Conservation (phyloP, 495 filamentous ascomycete species). For the Cercophora sp. region DNA sequence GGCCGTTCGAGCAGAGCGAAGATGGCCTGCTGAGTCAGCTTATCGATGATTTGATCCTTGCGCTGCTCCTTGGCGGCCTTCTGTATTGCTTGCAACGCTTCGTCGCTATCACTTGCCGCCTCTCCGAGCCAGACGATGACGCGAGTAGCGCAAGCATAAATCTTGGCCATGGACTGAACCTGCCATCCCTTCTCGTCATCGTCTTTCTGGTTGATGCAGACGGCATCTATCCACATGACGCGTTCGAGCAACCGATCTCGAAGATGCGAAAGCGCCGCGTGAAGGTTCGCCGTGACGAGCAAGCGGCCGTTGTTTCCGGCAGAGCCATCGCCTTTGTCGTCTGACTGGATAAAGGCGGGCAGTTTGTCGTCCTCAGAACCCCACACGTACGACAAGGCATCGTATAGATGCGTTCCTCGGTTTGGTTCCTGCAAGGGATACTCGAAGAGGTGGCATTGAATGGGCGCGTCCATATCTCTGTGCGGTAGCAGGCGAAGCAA, state of each 20-base stretch:
- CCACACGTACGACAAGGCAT: constrained; percentile 9
- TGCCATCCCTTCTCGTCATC: constrained; percentile 13
- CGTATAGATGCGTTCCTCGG: background rate
- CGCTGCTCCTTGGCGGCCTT: background rate
- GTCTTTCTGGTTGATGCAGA: constrained; percentile 19
- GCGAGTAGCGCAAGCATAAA: constrained; percentile 30
- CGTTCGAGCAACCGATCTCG: background rate
- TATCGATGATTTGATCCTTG: too few relatives aligned
- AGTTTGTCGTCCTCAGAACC: background rate
- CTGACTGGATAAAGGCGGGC: background rate
- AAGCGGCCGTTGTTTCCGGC: background rate
- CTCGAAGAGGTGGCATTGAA: background rate
- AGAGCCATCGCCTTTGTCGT: too few relatives aligned
- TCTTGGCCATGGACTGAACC: constrained; percentile 27
- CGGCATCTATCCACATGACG: constrained; percentile 1
- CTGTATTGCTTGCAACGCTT: constrained; percentile 17
- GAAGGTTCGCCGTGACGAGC: background rate
- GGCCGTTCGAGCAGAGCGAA: background rate
- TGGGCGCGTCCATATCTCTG: background rate
- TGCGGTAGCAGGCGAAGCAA: constrained; percentile 4
- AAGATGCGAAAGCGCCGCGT: background rate
- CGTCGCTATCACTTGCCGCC: constrained; percentile 8
- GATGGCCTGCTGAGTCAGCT: too few relatives aligned
- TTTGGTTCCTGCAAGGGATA: background rate
- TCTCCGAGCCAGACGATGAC: constrained; percentile 13